Evolutionary conservation across 2,329 filamentous ascomycete genomes (phyloP), one percentile per base, ranked within the genome.

Genomic region (Calonectria naviculata): DNA sequence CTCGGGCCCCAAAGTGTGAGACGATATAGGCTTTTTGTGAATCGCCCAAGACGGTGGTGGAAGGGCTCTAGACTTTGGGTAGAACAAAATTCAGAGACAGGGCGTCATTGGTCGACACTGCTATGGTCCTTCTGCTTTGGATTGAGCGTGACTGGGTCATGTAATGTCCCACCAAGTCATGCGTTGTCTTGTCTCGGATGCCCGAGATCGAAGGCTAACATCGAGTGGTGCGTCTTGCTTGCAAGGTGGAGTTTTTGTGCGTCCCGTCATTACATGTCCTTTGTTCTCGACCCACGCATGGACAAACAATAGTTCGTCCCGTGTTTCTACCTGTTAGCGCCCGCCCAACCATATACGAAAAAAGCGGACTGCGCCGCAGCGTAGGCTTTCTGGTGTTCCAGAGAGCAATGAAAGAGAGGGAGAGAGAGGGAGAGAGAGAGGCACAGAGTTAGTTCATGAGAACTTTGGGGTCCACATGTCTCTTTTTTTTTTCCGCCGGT

Each of bases 141-240:
- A 26, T 49, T 49, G 54, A 49, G 38, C 41, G 31, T 49, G 54
- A 36, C 24, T n/a, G 21, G 7, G 36, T 49, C 46, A 62, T 49
- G 65, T 38, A 24, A 64, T 38, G 52, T 31, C 9, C 31, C 61
- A 49, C 75, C 34, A 60, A 69, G 73, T 58, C 71, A 75, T 76
- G 71, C 65, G 68, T 67, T 58, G 61, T 36, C 56, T 38, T 76
- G 74, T 76, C 74, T 76, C 68, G 70, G 60, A 47, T 46, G 31
- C 31, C 58, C 49, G 44, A 56, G 73, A 73, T 73, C 68, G 75
- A 62, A 69, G 28, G 21, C n/a, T 24, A 46, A 12, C 21, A 21
- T 24, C 42, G 41, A 21, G n/a, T 12, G 8, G 42, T 13, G 42
- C 42, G 24, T 46, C 36, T 28, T 36, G 52, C n/a, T n/a, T 26